These are phyloP conservation scores for Citrus reticulata DNA, from an alignment of 345 rosid genomes.

Conservation along the genomic window DNA sequence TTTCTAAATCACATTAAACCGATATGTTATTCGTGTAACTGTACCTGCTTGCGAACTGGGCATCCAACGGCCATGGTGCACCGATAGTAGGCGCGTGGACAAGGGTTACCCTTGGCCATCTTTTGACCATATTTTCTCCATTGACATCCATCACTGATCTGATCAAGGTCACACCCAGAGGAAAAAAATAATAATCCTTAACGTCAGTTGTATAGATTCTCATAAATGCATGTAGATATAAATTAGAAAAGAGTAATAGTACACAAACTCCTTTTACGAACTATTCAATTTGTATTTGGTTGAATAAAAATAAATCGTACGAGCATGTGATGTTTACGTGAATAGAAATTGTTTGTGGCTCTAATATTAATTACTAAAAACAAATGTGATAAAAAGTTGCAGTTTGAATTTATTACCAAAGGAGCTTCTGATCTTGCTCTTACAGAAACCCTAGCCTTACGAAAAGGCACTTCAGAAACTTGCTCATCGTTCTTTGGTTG, in stretches of 20 bases:
- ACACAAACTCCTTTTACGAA: too few species aligned
- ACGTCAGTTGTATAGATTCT: neutral
- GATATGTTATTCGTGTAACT: neutral
- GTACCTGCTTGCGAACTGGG: constrained; percentile 93
- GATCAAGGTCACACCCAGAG: neutral
- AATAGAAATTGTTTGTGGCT: too few species aligned
- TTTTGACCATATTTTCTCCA: constrained; percentile 99
- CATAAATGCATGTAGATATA: neutral
- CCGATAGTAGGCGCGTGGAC: constrained; percentile 94
- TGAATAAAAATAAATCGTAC: too few species aligned
- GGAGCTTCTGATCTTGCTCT: constrained; percentile 59
- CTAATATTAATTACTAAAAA: too few species aligned
- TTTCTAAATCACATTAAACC: too few species aligned
- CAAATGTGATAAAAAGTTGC: neutral
- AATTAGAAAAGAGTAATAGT: too few species aligned
- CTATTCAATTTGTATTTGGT: too few species aligned
- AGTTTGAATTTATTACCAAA: constrained; percentile 22
- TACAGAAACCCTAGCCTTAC: constrained; percentile 55
- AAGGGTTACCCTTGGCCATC: constrained; percentile 84
- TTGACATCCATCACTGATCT: constrained; percentile 91
- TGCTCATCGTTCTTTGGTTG: constrained; percentile 45
- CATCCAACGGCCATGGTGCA: constrained; percentile 73
- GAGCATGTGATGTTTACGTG: too few species aligned
- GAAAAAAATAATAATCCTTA: neutral
- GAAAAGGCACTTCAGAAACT: constrained; percentile 40